Percentiles rank a stretch among this genome's conserved stretches.
Conservation (phyloP, 352 stramenopile genomes). For the Halophytophthora batemanensis region DNA sequence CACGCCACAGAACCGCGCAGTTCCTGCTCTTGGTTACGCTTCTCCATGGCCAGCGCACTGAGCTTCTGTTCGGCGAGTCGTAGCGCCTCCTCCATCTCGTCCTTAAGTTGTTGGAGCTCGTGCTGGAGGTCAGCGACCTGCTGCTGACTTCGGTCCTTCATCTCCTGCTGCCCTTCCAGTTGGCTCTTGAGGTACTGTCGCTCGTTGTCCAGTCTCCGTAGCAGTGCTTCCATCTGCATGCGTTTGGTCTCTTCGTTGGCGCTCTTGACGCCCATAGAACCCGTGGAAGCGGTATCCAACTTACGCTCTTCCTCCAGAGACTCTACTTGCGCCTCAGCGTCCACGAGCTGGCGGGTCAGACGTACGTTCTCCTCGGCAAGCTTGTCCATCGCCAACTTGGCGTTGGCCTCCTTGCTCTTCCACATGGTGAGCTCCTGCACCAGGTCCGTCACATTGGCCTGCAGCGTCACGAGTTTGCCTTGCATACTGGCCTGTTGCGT, state of each 20-base stretch:
- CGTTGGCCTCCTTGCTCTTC: slow-evolving; percentile 67
- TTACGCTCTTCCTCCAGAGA: slow-evolving; percentile 53
- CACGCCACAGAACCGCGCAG: slow-evolving; percentile 32
- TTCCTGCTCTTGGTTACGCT: slow-evolving; percentile 34
- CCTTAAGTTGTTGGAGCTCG: slow-evolving; percentile 40
- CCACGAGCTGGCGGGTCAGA: slow-evolving; percentile 56
- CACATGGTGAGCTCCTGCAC: slow-evolving; percentile 65
- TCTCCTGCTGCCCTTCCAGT: slow-evolving; percentile 49
- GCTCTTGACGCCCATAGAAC: slow-evolving; percentile 51
- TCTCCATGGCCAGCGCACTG: slow-evolving; percentile 26
- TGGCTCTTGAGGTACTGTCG: slow-evolving; percentile 82
- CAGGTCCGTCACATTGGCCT: slow-evolving; percentile 74
- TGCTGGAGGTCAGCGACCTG: slow-evolving; percentile 38
- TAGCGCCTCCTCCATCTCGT: slow-evolving; percentile 33
- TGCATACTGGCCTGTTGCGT: slow-evolving; percentile 48
- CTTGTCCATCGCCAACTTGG: slow-evolving; percentile 69
- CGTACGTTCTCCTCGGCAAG: slow-evolving; percentile 68
- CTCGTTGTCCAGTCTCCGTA: slow-evolving; percentile 75
- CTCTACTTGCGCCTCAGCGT: slow-evolving; percentile 59
- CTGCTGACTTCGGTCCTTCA: slow-evolving; percentile 40
- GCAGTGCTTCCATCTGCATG: slow-evolving; percentile 73
- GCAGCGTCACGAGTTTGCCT: slow-evolving; percentile 57
- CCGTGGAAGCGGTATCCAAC: slow-evolving; percentile 20
- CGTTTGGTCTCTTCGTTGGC: slow-evolving; percentile 74
- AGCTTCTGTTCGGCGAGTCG: slow-evolving; percentile 41